Conservation (phyloP, 192 early-diverging fungal genomes). For the Phlyctochytrium arcticum region DNA sequence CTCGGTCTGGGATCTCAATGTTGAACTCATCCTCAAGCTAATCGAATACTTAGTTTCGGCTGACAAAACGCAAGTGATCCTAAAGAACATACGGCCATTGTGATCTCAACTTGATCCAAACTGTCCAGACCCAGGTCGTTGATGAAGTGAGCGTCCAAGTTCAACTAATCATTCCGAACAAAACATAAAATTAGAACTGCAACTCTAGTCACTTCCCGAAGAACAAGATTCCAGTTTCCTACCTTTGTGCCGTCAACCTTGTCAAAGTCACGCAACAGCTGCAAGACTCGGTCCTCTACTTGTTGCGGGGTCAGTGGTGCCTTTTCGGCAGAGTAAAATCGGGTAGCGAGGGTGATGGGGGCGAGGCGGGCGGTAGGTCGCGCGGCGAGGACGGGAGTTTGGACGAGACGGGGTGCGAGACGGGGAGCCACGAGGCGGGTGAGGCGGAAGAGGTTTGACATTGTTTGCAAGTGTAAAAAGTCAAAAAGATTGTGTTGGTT, state of each 20-base stretch:
- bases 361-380: constrained; percentile 10
- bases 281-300: constrained; percentile 83
- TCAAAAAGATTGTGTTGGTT: no score
- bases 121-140: constrained; percentile 94
- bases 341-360: constrained; percentile 22
- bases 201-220: not conserved
- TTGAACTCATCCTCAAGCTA: constrained; percentile 97
- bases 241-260: constrained; percentile 94
- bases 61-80: not conserved
- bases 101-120: constrained; percentile 96
- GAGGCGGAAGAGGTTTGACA: constrained; percentile 15
- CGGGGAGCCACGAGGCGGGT: not conserved
- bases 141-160: constrained; percentile 79
- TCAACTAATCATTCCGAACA: constrained; percentile 55
- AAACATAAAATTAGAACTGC: no score
- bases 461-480: no score
- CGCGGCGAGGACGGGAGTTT: not conserved
- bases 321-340: constrained; percentile 73
- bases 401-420: not conserved
- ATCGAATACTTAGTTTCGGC: not conserved
- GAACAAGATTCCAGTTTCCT: constrained; percentile 15
- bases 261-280: constrained; percentile 90
- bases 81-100: constrained; percentile 71
- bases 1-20: constrained; percentile 95
- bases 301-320: constrained; percentile 57